These are phyloP conservation scores for Ophiorrhiza pumila DNA, from an alignment of 257 asterid genomes.

Conservation along the genomic window DNA sequence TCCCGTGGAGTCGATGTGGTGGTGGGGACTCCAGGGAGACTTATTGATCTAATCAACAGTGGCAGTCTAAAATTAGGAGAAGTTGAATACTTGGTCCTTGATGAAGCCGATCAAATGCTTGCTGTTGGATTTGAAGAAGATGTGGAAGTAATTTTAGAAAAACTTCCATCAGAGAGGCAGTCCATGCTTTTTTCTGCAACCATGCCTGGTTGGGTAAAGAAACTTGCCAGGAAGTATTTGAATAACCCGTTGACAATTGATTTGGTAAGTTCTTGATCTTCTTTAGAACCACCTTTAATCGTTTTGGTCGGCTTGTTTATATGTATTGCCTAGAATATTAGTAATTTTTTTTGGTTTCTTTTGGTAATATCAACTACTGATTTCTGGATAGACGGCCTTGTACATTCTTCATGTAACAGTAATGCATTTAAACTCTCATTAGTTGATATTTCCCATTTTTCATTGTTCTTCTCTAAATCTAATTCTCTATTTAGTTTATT, in stretches of 20 bases:
- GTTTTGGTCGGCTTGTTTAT: not conserved
- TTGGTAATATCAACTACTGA: not conserved
- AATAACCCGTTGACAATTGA: slow-evolving; percentile 83
- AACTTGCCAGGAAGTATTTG: slow-evolving; percentile 73
- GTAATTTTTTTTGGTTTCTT: not conserved
- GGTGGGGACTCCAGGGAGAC: slow-evolving; percentile 99
- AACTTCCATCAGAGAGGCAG: slow-evolving; percentile 78
- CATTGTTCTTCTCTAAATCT: not conserved
- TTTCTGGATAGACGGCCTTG: not conserved
- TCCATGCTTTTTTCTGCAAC: slow-evolving; percentile 99
- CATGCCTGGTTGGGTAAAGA: slow-evolving; percentile 97
- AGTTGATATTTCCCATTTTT: not conserved
- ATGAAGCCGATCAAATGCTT: slow-evolving; percentile 99
- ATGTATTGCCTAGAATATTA: not conserved
- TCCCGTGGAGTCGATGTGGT: slow-evolving; percentile 89
- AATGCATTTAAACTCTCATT: not conserved
- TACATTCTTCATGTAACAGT: not conserved
- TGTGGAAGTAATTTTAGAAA: slow-evolving; percentile 71
- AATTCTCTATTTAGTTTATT: not conserved
- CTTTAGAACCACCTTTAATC: slow-evolving; percentile 1
- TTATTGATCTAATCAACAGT: slow-evolving; percentile 74
- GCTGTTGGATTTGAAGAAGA: slow-evolving; percentile 99
- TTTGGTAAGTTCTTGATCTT: slow-evolving; percentile 46
- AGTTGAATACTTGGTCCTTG: slow-evolving; percentile 87
- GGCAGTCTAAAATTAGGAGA: slow-evolving; percentile 70